Evolutionary conservation across 2,329 filamentous ascomycete species (phyloP).

Genomic region (Botryosphaeria agaves): DNA sequence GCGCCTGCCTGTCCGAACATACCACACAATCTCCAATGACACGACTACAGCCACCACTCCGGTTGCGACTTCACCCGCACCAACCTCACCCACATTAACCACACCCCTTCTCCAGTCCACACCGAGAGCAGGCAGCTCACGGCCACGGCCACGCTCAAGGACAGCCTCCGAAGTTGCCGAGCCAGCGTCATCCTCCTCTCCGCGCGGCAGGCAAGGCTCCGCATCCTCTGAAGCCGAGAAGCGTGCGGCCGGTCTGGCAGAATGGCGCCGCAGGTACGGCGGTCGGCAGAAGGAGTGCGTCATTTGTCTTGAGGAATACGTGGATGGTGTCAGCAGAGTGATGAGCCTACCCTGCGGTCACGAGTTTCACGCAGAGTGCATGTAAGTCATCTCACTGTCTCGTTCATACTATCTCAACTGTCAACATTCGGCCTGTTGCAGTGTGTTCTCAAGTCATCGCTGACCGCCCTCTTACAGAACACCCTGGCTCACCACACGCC

Average conservation of each 20-base stretch:
- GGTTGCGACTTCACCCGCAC: conserved; percentile 43
- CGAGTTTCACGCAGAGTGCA: conserved; percentile 96
- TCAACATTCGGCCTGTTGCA: too few relatives aligned
- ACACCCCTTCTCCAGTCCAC: conserved; percentile 9
- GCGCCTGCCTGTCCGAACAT: conserved; percentile 83
- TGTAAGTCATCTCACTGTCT: conserved; percentile 46
- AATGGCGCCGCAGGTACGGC: conserved; percentile 41
- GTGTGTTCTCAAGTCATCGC: conserved; percentile 5
- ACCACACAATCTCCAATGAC: conserved; percentile 62
- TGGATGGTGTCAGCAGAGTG: conserved; percentile 82
- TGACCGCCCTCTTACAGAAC: conserved; percentile 39
- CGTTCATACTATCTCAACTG: conserved; percentile 1
- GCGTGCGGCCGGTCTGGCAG: conserved; percentile 28
- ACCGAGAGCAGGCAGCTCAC: conserved; percentile 6
- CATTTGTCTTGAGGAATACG: conserved; percentile 89
- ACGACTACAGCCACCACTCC: conserved; percentile 37
- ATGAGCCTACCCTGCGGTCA: conserved; percentile 97
- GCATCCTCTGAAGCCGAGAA: conserved; percentile 32
- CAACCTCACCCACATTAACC: conserved; percentile 33
- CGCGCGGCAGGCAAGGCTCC: conserved; percentile 8
- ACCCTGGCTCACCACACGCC: conserved; percentile 87
- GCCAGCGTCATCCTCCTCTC: conserved; percentile 13
- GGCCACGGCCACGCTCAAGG: conserved; percentile 41
- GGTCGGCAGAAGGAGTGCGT: conserved; percentile 72
- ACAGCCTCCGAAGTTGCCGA: conserved; percentile 42